Evolutionary conservation across 164 flowering plant species (phyloP).

Genomic region (Saururus chinensis): DNA sequence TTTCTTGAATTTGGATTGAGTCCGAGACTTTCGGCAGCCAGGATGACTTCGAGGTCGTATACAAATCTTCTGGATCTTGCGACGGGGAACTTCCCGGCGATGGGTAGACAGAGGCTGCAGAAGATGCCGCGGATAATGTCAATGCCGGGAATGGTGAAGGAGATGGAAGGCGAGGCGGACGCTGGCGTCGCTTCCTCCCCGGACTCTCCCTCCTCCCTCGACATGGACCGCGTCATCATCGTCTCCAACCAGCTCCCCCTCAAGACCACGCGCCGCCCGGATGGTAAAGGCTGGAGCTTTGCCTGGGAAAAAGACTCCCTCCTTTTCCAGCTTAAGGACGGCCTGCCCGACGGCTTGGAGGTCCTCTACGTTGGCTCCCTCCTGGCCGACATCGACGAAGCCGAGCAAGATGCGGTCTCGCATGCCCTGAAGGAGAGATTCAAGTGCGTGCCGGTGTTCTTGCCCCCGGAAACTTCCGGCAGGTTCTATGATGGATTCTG

Average conservation of each 20-base stretch:
- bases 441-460: conserved; percentile 61
- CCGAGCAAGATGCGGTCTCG: conserved; percentile 65
- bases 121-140: conserved; percentile 38
- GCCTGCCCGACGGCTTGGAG: conserved; percentile 75
- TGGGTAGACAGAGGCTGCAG: conserved; percentile 9
- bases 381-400: conserved; percentile 42
- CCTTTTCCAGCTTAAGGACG: conserved; percentile 60
- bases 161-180: conserved; percentile 62
- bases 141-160: conserved; percentile 49
- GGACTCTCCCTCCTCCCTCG: conserved; percentile 38
- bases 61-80: conserved; percentile 76
- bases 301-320: conserved; percentile 77
- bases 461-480: conserved; percentile 39
- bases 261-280: conserved; percentile 48
- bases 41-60: conserved; percentile 72
- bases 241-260: conserved; percentile 71
- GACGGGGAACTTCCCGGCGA: conserved; percentile 53
- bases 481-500: conserved; percentile 66
- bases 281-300: conserved; percentile 61
- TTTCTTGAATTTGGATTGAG: no score
- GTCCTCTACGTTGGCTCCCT: conserved; percentile 63
- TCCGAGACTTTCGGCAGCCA: neutral
- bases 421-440: conserved; percentile 53
- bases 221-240: conserved; percentile 54
- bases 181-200: conserved; percentile 40